Base-by-base conservation (phyloP, 768 basidiomycete species). In the Baorangia bicolor region DNA sequence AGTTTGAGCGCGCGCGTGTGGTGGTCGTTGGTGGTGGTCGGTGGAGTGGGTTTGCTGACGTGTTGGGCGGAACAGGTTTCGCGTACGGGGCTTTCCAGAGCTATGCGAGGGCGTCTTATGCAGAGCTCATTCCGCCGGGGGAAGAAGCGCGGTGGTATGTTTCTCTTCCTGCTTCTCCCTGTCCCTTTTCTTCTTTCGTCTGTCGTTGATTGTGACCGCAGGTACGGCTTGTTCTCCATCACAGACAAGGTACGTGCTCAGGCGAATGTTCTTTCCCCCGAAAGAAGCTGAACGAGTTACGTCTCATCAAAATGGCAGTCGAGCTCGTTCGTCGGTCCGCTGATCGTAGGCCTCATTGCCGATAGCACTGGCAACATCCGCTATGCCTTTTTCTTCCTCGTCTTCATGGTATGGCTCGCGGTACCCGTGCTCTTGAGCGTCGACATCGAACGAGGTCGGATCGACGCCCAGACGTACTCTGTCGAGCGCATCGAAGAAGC, bases 61-160 rank as follows among this genome's bases (percentile, higher is more conserved):
- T 14, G 5, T 10, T 7, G 33, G 16, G 14, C 7, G 25, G 16
- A 1, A 16, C 52, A 87, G 85, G 86, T 51, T 74, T 81, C 61
- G 81, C 93, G 2, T 94, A 90, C 61, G 94, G 95, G 5, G 90
- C 94, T 0, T 97, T 97, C 74, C 93, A 96, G 71, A 82, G 89
- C 23, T 96, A 94, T 58, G 89, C 93, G 0, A 75, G 95, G 25
- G 90, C 93, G 2, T 85, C 89, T 39, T 98, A 92, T 65, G 86
- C 92, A 2, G 91, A 91, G 64, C 73, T 99, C 50, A 80, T 98
- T 3, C 96, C 95, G 0, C 82, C 82, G 2, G 87, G 90, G 0
- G 92, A 97, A 70, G 92, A 94, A 72, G 94, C 94, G 2, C 77
- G 92, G 52, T 98, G 92, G 89, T 92, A 73, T 55, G 79, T 65